These are phyloP conservation scores for Beauveria medogensis DNA, from an alignment of 2,329 filamentous ascomycete species.

Conservation along the genomic window DNA sequence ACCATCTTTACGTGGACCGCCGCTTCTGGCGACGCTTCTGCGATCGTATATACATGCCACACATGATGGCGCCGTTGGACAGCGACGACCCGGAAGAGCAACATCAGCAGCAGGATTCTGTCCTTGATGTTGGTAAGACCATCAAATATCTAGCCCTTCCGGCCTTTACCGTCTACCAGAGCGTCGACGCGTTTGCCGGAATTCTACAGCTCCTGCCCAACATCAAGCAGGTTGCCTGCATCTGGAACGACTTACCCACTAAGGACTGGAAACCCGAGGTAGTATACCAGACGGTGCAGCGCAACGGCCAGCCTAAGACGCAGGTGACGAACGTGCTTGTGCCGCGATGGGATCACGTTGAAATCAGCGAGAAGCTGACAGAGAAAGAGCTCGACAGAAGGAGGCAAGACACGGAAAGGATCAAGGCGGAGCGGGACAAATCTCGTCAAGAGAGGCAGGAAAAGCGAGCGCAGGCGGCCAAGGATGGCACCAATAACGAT, in stretches of 20 bases:
- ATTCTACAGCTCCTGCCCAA: conserved; percentile 14
- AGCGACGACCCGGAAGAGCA: neutral
- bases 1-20: conserved; percentile 8
- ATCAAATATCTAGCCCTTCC: conserved; percentile 19
- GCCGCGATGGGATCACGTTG: conserved; percentile 2
- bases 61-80: neutral
- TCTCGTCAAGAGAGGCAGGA: neutral
- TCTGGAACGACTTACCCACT: conserved; percentile 19
- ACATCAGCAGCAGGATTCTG: neutral
- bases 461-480: neutral
- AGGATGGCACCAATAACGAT: neutral
- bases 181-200: conserved; percentile 12
- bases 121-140: conserved; percentile 6
- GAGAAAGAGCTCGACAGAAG: neutral
- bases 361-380: conserved; percentile 2
- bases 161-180: conserved; percentile 20
- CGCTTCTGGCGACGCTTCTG: conserved; percentile 5
- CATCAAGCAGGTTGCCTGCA: conserved; percentile 15
- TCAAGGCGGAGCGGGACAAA: neutral
- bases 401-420: neutral
- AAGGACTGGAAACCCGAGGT: neutral
- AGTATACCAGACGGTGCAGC: neutral
- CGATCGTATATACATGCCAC: neutral
- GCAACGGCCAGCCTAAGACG: neutral
- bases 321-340: neutral